These are phyloP conservation scores for Pythium dissimile DNA, from an alignment of 352 stramenopile species.

Conservation along the genomic window DNA sequence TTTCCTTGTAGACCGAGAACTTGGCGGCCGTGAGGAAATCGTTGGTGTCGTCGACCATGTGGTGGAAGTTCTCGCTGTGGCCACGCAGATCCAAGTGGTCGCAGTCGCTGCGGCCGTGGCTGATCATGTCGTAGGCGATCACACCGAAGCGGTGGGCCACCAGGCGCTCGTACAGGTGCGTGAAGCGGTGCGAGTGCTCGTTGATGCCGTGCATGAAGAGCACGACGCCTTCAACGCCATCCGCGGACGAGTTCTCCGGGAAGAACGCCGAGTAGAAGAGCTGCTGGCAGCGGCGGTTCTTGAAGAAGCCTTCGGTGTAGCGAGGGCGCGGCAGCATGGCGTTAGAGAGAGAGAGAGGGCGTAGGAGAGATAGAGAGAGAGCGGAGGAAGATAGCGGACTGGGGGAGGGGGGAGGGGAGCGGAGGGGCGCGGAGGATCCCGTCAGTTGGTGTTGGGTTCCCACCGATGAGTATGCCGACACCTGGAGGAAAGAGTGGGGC, in stretches of 20 bases:
- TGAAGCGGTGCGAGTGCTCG: conserved; percentile 59
- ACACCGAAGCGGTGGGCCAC: conserved; percentile 43
- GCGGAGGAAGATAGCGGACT: not conserved
- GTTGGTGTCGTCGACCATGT: conserved; percentile 75
- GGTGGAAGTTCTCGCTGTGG: conserved; percentile 48
- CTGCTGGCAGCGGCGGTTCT: conserved; percentile 40
- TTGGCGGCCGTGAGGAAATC: conserved; percentile 46
- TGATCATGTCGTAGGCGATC: conserved; percentile 60
- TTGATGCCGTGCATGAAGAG: conserved; percentile 66
- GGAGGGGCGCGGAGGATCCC: not conserved
- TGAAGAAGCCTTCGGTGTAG: conserved; percentile 36
- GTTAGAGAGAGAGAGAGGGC: not conserved
- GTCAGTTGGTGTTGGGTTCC: too few relatives aligned
- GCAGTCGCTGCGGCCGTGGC: conserved; percentile 53
- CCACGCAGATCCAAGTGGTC: conserved; percentile 31
- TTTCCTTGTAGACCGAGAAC: conserved; percentile 27
- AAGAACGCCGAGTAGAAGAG: conserved; percentile 61
- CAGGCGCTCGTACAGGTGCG: conserved; percentile 52
- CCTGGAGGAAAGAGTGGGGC: not conserved
- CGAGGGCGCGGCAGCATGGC: conserved; percentile 3
- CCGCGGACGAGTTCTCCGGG: conserved; percentile 20
- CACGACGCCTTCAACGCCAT: conserved; percentile 39
- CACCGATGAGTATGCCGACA: not conserved
- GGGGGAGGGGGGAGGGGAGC: not conserved
- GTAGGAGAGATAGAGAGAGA: not conserved